Base-by-base conservation (phyloP, 2,329 filamentous ascomycete genomes). In the Fusarium aywerte region DNA sequence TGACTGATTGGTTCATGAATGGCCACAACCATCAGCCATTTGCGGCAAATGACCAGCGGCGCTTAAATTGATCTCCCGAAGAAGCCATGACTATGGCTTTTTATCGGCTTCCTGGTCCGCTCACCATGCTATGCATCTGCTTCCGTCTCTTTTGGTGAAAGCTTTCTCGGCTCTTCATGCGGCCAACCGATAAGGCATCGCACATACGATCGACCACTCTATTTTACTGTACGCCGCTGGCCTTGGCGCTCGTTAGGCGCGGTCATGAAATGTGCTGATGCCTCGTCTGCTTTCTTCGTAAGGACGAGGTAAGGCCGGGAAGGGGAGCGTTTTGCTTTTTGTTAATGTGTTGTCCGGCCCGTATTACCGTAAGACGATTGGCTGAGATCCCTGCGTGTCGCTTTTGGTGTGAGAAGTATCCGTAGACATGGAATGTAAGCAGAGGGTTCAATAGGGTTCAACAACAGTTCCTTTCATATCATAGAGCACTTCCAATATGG, bases 51-150 rank as follows among this genome's bases (percentile, higher is more conserved):
- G 55, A 27, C 27, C 48, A 56, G 31, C 33, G 42, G 47, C 60
- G 60, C 54, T 50, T 47, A 56, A 53, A 12, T 39, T 38, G n/a
- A 18, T 39, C 54, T 29, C 48, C 29, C 23, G 11, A 36, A 32
- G 29, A 45, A 32, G 15, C 23, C 8, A 31, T 23, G 42, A 38
- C 38, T 36, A 11, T 39, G 43, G 39, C 27, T 55, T 18, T 40
- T 60, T 33, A 27, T 67, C 67, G 67, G 67, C 48, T 67, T 39
- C 29, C 2, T 64, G 62, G 51, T 48, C 67, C 67, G 67, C 11
- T 10, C 27, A 27, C 39, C 29, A 29, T 44, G 48, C 25, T 23
- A 35, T 61, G 4, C 32, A 27, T 33, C 20, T 35, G 10, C 10
- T 39, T 42, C 18, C 27, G n/a, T 29, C 18, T 12, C 38, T 36